These are phyloP conservation scores for Backusella circina DNA, from an alignment of 192 early-diverging fungal species.

Conservation along the genomic window DNA sequence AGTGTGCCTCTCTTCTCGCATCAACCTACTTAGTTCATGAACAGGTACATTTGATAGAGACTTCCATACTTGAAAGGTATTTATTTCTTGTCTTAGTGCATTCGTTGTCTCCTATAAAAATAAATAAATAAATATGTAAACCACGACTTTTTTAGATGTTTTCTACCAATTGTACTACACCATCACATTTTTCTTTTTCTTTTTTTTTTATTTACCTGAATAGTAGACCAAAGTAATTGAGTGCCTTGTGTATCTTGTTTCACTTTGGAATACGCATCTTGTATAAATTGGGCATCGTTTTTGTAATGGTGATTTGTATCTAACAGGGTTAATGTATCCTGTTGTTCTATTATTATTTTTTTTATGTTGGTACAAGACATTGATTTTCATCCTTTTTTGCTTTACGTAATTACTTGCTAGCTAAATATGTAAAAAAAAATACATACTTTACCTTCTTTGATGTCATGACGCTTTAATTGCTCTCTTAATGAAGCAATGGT, in stretches of 20 bases:
- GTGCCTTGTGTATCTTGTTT: background rate
- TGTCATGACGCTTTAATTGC: background rate
- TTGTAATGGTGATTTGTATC: conserved; percentile 2
- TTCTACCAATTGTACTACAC: background rate
- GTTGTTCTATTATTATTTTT: background rate
- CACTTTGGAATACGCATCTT: conserved; percentile 1
- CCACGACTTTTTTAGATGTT: background rate
- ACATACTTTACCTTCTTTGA: conserved; percentile 1
- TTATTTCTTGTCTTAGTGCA: background rate
- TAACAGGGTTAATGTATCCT: background rate
- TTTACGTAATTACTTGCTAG: background rate
- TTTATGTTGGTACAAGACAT: background rate
- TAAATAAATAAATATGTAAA: background rate
- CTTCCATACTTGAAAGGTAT: conserved; percentile 9
- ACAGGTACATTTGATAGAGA: background rate
- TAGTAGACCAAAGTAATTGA: background rate
- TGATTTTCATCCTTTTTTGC: background rate
- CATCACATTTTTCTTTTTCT: background rate
- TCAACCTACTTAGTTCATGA: background rate
- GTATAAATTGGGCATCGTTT: conserved; percentile 6
- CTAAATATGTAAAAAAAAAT: background rate
- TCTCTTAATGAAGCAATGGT: background rate
- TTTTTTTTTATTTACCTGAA: background rate
- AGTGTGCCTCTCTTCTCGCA: background rate
- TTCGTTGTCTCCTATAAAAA: background rate